phyloP scores from a whole-genome alignment of 2,329 filamentous ascomycete species.

The Paecilomyces formosus region DNA sequence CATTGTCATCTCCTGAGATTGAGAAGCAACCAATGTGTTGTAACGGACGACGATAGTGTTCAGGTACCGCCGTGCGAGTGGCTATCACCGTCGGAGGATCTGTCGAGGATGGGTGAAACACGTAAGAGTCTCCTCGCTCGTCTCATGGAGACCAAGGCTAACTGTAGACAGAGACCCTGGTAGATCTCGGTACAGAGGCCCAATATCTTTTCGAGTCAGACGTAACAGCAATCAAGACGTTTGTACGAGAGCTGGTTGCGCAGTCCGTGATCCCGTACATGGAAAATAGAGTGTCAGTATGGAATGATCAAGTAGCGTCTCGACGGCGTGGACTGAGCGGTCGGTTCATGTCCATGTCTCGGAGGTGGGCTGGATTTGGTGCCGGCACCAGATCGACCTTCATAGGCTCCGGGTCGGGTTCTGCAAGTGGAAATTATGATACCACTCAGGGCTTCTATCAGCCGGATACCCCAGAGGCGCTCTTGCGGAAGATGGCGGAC shows the following conservation, averaged over 20 bases:
- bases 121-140: slow-evolving; percentile 31
- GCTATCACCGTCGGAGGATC: slow-evolving; percentile 80
- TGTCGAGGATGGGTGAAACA: slow-evolving; percentile 63
- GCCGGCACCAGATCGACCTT: slow-evolving; percentile 54
- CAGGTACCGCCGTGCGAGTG: slow-evolving; percentile 76
- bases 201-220: slow-evolving; percentile 89
- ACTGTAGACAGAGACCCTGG: slow-evolving; percentile 26
- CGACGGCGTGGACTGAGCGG: slow-evolving; percentile 80
- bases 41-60: slow-evolving; percentile 86
- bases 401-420: slow-evolving; percentile 37
- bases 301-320: slow-evolving; percentile 97
- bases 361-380: slow-evolving; percentile 80
- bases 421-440: slow-evolving; percentile 62
- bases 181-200: slow-evolving; percentile 61
- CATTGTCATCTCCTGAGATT: slow-evolving; percentile 89
- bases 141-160: slow-evolving; percentile 6
- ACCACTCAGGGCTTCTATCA: slow-evolving; percentile 69
- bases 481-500: slow-evolving; percentile 88
- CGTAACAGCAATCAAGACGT: slow-evolving; percentile 75
- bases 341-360: slow-evolving; percentile 88
- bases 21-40: slow-evolving; percentile 73
- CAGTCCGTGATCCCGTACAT: slow-evolving; percentile 94
- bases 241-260: slow-evolving; percentile 89
- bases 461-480: slow-evolving; percentile 76
- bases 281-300: slow-evolving; percentile 83